A percentile compares a stretch with the other conserved stretches of the same genome.
Conservation (phyloP, 441 rosid species). For the Breynia disticha region DNA sequence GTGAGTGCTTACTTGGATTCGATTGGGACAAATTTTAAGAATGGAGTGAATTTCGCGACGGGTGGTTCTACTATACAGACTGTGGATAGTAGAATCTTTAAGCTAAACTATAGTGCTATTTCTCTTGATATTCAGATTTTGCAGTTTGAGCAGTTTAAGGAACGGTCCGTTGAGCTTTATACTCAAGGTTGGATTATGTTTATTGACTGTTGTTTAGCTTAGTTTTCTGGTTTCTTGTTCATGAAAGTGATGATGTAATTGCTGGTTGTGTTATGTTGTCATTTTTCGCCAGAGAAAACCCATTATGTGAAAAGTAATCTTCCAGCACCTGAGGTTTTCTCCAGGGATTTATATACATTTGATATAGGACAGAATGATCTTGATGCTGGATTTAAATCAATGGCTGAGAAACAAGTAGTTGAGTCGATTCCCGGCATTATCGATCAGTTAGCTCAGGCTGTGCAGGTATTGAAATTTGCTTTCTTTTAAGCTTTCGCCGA, state of each 20-base stretch:
- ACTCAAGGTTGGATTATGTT: constrained; percentile 10
- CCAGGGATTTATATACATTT: constrained; percentile 15
- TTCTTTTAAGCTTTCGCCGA: background rate
- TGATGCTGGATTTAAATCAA: constrained; percentile 14
- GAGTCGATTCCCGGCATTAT: background rate
- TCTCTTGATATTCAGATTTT: background rate
- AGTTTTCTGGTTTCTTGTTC: no score
- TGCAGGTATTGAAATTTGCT: background rate
- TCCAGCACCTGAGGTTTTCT: constrained; percentile 2
- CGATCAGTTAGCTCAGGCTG: background rate
- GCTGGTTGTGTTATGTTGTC: no score
- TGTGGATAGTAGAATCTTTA: constrained; percentile 12
- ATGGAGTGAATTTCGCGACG: background rate
- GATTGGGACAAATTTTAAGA: background rate
- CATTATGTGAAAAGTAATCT: background rate
- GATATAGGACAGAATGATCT: constrained; percentile 24
- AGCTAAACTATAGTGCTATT: background rate
- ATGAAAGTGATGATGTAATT: no score
- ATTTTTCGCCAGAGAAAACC: background rate
- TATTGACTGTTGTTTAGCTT: no score
- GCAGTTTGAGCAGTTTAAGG: constrained; percentile 6
- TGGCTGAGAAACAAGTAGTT: background rate
- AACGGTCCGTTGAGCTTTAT: constrained; percentile 17
- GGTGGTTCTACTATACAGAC: background rate
- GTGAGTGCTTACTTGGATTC: background rate